phyloP scores from a whole-genome alignment of 352 stramenopile genomes.

The Globisporangium splendens region DNA sequence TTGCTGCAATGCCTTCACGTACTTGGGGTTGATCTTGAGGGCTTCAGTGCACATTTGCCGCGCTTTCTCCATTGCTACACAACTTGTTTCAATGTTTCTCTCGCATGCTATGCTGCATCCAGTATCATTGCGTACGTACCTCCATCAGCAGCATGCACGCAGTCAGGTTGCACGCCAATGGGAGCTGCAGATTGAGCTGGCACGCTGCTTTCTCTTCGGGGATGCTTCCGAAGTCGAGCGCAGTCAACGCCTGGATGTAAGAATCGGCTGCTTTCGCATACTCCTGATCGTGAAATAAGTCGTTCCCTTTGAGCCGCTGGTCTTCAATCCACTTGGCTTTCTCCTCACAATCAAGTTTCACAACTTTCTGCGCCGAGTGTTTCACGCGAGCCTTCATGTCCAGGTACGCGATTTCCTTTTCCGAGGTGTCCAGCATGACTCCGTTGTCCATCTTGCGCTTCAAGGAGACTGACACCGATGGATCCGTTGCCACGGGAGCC shows the following conservation, averaged over 20 bases:
- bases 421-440: slow-evolving; percentile 74
- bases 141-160: slow-evolving; percentile 74
- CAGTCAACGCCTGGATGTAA: slow-evolving; percentile 70
- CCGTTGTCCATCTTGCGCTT: slow-evolving; percentile 77
- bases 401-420: slow-evolving; percentile 70
- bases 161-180: slow-evolving; percentile 74
- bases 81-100: not conserved
- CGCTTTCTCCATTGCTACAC: slow-evolving; percentile 65
- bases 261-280: slow-evolving; percentile 55
- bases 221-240: slow-evolving; percentile 52
- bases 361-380: slow-evolving; percentile 55
- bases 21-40: slow-evolving; percentile 37
- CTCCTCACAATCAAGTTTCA: slow-evolving; percentile 25
- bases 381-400: slow-evolving; percentile 77
- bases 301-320: slow-evolving; percentile 45
- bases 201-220: slow-evolving; percentile 32
- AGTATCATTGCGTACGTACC: slow-evolving; percentile 16
- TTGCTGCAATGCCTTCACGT: slow-evolving; percentile 58
- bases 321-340: slow-evolving; percentile 44
- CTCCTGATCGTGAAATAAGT: slow-evolving; percentile 36
- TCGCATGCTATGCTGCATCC: not conserved
- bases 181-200: slow-evolving; percentile 54
- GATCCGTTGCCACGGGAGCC: slow-evolving; percentile 48
- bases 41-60: slow-evolving; percentile 54
- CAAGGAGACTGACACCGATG: slow-evolving; percentile 47